These are phyloP conservation scores for slime mould (Dictyostelium discoideum) DNA, from an alignment of 78 protist species.

Conservation along the genomic window DNA sequence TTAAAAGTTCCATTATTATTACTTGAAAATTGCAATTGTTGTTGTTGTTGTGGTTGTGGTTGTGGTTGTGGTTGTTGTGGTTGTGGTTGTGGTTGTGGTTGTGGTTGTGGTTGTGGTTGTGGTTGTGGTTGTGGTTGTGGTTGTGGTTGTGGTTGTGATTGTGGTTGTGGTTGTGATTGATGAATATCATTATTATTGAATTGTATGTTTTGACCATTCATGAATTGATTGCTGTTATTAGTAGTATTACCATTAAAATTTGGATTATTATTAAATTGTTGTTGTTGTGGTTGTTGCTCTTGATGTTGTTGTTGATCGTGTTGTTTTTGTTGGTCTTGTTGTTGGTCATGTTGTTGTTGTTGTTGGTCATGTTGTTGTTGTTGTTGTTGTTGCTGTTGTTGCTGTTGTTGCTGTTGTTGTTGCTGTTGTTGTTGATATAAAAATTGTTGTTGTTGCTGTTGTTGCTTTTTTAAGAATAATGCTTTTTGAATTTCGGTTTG, in stretches of 20 bases:
- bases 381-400: neutral
- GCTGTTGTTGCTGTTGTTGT: neutral
- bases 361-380: neutral
- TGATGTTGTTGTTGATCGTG: neutral
- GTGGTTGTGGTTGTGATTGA: neutral
- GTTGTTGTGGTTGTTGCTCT: neutral
- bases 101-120: neutral
- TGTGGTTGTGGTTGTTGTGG: neutral
- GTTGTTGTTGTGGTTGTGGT: neutral
- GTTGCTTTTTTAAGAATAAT: neutral
- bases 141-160: neutral
- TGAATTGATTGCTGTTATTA: neutral
- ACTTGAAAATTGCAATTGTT: neutral
- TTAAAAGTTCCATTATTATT: neutral
- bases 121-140: neutral
- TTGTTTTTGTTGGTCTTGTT: neutral
- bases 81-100: neutral
- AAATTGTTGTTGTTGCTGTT: neutral
- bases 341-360: neutral
- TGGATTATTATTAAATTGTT: neutral
- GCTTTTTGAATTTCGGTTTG: neutral
- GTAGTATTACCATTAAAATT: neutral
- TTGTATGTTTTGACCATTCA: neutral
- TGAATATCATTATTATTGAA: neutral
- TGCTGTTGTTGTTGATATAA: neutral